phyloP scores from a whole-genome alignment of 2,329 filamentous ascomycete genomes.

The Colletotrichum destructivum region DNA sequence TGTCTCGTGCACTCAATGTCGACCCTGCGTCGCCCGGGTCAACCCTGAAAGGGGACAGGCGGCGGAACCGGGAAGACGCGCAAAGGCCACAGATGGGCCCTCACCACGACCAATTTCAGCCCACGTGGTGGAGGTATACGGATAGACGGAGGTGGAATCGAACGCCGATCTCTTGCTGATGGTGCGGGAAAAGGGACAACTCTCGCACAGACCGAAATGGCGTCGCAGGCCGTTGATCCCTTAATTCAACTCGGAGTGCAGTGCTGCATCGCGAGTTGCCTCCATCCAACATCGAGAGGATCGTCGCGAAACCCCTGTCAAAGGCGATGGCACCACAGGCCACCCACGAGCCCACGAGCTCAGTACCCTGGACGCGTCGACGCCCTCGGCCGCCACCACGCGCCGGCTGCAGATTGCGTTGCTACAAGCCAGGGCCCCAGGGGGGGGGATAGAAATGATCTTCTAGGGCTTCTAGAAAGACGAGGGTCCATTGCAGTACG shows the following conservation, averaged over 20 bases:
- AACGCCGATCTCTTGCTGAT: conserved; percentile 22
- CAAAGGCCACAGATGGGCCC: conserved; percentile 27
- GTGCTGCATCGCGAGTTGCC: conserved; percentile 2
- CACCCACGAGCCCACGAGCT: neutral
- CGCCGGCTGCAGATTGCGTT: conserved; percentile 21
- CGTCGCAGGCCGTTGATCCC: conserved; percentile 32
- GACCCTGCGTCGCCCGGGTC: neutral
- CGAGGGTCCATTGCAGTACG: neutral
- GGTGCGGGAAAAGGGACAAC: conserved; percentile 13
- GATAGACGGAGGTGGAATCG: conserved; percentile 7
- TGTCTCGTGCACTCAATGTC: neutral
- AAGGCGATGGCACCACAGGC: conserved; percentile 14
- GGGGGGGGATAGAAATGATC: conserved; percentile 13
- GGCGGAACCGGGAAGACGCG: conserved; percentile 6
- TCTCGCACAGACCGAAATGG: conserved; percentile 25
- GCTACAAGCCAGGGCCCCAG: conserved; percentile 24
- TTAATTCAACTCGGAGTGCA: conserved; percentile 1
- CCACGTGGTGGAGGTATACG: conserved; percentile 18
- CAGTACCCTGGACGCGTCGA: conserved; percentile 13
- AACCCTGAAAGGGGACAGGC: neutral
- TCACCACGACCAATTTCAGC: conserved; percentile 21
- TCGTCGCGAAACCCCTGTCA: neutral
- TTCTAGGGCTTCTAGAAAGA: conserved; percentile 40
- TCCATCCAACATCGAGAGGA: neutral
- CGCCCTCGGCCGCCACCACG: conserved; percentile 14